phyloP scores from a whole-genome alignment of 1,284 basidiomycete species.

The Calocybe gambosa region DNA sequence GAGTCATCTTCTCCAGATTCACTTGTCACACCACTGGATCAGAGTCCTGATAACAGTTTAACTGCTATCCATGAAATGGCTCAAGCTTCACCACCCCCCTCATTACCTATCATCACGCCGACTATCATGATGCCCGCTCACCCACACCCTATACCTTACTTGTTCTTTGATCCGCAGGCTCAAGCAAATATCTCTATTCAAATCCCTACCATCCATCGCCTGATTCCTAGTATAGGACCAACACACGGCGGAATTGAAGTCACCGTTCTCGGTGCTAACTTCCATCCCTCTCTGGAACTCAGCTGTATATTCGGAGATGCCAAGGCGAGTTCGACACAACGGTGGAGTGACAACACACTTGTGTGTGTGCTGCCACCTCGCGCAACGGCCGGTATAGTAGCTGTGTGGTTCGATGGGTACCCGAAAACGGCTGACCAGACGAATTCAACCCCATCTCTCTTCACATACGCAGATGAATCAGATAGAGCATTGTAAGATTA shows the following conservation, averaged over 20 bases:
- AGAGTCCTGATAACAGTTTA: slow-evolving; percentile 29
- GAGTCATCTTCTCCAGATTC: slow-evolving; percentile 39
- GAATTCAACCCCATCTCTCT: slow-evolving; percentile 49
- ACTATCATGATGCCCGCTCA: slow-evolving; percentile 22
- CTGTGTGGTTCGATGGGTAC: slow-evolving; percentile 80
- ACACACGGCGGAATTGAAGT: slow-evolving; percentile 93
- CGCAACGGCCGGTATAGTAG: slow-evolving; percentile 79
- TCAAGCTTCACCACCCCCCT: slow-evolving; percentile 21
- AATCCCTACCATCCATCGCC: slow-evolving; percentile 68
- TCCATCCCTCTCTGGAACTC: slow-evolving; percentile 64
- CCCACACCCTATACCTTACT: slow-evolving; percentile 42
- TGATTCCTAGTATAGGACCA: slow-evolving; percentile 90
- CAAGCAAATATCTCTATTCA: slow-evolving; percentile 40
- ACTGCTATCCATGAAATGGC: slow-evolving; percentile 22
- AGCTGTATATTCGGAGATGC: slow-evolving; percentile 87
- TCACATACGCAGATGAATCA: slow-evolving; percentile 89
- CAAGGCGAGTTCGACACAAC: slow-evolving; percentile 76
- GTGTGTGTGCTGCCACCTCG: slow-evolving; percentile 90
- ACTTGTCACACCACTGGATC: slow-evolving; percentile 33
- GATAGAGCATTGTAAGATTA: slow-evolving; percentile 75
- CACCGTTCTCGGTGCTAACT: slow-evolving; percentile 88
- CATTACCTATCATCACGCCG: slow-evolving; percentile 19
- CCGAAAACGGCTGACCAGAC: slow-evolving; percentile 51
- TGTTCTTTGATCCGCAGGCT: slow-evolving; percentile 52
- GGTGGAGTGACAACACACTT: slow-evolving; percentile 92